Percentiles rank a stretch among this genome's conserved stretches.
These are phyloP conservation scores for Cyclanthera cordifolia DNA, from an alignment of 306 rosid species.

Conservation along the genomic window DNA sequence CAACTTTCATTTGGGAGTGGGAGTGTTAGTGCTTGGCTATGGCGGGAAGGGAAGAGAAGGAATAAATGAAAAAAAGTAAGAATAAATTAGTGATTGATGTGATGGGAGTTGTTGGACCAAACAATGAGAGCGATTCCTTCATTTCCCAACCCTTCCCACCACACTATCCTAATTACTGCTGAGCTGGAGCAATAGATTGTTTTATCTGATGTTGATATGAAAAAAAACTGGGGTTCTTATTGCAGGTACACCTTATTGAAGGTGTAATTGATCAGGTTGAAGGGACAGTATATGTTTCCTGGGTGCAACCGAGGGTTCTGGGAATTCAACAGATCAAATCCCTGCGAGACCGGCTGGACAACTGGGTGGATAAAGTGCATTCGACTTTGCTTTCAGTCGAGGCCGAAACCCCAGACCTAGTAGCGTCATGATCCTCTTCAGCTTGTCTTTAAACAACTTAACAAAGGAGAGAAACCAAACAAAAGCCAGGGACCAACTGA, in stretches of 20 bases:
- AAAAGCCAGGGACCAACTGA: slow-evolving; percentile 3
- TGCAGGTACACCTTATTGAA: slow-evolving; percentile 96
- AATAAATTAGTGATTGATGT: too few relatives aligned
- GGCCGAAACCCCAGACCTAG: slow-evolving; percentile 96
- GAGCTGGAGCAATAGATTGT: too few relatives aligned
- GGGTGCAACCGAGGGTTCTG: slow-evolving; percentile 98
- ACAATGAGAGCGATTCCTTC: too few relatives aligned
- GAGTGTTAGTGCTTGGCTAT: too few relatives aligned
- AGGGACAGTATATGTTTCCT: slow-evolving; percentile 84
- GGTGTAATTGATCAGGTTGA: slow-evolving; percentile 96
- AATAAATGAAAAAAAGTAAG: too few relatives aligned
- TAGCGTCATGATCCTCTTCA: slow-evolving; percentile 48
- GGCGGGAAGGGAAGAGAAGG: too few relatives aligned
- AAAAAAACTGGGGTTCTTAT: neutral
- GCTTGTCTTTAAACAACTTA: slow-evolving; percentile 11
- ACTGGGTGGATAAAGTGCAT: slow-evolving; percentile 79
- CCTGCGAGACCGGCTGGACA: slow-evolving; percentile 67
- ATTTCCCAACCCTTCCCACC: too few relatives aligned
- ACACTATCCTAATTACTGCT: too few relatives aligned
- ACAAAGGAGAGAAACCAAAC: neutral
- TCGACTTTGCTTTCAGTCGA: slow-evolving; percentile 74
- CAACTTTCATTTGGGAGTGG: too few relatives aligned
- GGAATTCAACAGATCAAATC: slow-evolving; percentile 86
- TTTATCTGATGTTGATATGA: neutral
- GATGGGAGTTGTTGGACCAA: too few relatives aligned